A percentile compares a stretch with the other conserved stretches of the same genome.
Evolutionary conservation across 306 rosid species (phyloP).

Genomic region (Sophora flavescens): DNA sequence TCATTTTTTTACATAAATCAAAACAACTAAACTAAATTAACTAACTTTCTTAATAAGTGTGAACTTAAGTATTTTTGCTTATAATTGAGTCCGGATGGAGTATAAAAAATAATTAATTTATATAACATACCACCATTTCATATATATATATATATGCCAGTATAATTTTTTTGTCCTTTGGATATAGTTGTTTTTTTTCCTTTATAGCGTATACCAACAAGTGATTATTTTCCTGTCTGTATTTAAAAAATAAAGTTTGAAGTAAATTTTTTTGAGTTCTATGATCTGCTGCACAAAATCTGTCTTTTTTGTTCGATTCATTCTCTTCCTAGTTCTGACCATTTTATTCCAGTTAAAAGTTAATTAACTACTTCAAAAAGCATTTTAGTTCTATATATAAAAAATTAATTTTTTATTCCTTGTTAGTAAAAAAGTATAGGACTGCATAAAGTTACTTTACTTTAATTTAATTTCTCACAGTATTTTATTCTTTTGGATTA

Average conservation of each 20-base stretch:
- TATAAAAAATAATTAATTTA: too few relatives aligned
- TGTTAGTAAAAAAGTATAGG: constrained; percentile 32
- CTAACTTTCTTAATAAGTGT: too few relatives aligned
- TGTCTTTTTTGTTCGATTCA: constrained; percentile 9
- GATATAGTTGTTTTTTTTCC: background rate
- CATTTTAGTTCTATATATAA: background rate
- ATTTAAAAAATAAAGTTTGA: constrained; percentile 20
- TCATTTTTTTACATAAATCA: too few relatives aligned
- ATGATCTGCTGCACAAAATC: background rate
- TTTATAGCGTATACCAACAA: background rate
- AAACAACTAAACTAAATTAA: too few relatives aligned
- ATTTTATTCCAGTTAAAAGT: constrained; percentile 13
- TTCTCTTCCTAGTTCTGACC: background rate
- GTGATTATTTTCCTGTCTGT: background rate
- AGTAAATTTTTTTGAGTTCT: constrained; percentile 20
- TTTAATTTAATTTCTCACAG: constrained; percentile 32
- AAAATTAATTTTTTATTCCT: constrained; percentile 1
- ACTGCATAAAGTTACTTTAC: constrained; percentile 37
- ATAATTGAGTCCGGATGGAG: too few relatives aligned
- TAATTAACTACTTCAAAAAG: constrained; percentile 17
- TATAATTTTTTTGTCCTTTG: constrained; percentile 38
- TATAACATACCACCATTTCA: too few relatives aligned
- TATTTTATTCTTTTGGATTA: background rate
- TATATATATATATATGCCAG: background rate
- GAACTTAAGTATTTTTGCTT: too few relatives aligned